Conservation (phyloP, 1,284 basidiomycete species). For the Leccinum laetum region DNA sequence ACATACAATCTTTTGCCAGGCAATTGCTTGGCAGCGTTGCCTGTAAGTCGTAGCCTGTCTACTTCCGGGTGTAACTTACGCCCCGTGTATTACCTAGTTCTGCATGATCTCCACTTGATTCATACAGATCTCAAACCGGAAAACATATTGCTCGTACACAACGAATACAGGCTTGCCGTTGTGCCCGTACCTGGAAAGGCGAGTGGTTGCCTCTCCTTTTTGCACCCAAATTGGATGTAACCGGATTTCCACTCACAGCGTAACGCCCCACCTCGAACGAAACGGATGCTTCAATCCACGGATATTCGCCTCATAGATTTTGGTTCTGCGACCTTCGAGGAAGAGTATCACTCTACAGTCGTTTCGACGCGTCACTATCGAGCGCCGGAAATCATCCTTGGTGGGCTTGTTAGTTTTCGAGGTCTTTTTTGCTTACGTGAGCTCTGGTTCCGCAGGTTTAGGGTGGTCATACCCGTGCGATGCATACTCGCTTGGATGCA, state of each 20-base stretch:
- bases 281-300: slow-evolving; percentile 82
- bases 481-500: slow-evolving; percentile 98
- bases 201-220: slow-evolving; percentile 16
- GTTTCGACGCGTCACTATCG: slow-evolving; percentile 99
- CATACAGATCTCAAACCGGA: slow-evolving; percentile 99
- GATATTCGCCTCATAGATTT: slow-evolving; percentile 99
- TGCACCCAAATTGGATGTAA: slow-evolving; percentile 10
- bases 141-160: slow-evolving; percentile 94
- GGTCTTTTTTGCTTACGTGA: slow-evolving; percentile 12
- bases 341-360: slow-evolving; percentile 98
- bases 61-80: slow-evolving; percentile 12
- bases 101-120: slow-evolving; percentile 90
- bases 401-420: slow-evolving; percentile 44
- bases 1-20: slow-evolving; percentile 95
- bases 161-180: slow-evolving; percentile 66
- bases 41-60: slow-evolving; percentile 58
- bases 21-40: slow-evolving; percentile 94
- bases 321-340: slow-evolving; percentile 97
- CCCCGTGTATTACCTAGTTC: slow-evolving; percentile 51
- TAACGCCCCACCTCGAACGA: slow-evolving; percentile 57
- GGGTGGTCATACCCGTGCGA: slow-evolving; percentile 99
- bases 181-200: slow-evolving; percentile 63
- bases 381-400: slow-evolving; percentile 98
- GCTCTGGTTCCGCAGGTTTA: slow-evolving; percentile 57
- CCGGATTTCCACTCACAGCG: slow-evolving; percentile 43